Conservation (phyloP, 2,329 filamentous ascomycete species). For the Neofusicoccum ribis region DNA sequence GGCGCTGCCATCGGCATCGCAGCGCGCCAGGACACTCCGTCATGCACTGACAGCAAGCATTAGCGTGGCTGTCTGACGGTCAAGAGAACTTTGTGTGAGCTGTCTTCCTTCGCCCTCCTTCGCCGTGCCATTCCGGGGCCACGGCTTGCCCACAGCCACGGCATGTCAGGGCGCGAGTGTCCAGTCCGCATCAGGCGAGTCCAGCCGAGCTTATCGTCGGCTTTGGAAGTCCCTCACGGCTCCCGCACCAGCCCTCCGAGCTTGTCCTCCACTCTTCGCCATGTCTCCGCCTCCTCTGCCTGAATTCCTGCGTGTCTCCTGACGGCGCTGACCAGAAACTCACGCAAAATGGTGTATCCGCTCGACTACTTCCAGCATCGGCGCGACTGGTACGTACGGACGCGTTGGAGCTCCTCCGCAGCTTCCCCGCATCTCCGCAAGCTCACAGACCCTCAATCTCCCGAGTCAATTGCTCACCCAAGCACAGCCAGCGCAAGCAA, state of each 20-base stretch:
- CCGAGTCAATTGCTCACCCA: background rate
- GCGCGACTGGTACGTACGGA: slow-evolving; percentile 63
- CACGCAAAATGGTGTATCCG: slow-evolving; percentile 14
- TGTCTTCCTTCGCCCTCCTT: background rate
- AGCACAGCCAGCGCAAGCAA: slow-evolving; percentile 74
- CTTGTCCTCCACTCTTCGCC: background rate
- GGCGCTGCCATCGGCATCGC: background rate
- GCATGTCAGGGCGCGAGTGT: background rate
- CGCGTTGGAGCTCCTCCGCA: slow-evolving; percentile 16
- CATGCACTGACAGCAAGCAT: background rate
- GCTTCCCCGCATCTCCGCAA: slow-evolving; percentile 8
- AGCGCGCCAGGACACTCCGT: background rate
- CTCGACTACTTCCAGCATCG: slow-evolving; percentile 67
- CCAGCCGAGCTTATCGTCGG: slow-evolving; percentile 1
- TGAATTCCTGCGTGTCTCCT: background rate
- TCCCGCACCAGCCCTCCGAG: background rate
- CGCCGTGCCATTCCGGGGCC: background rate
- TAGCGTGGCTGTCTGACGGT: too few species aligned
- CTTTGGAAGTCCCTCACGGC: background rate
- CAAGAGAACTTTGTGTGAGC: background rate
- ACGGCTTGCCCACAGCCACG: background rate
- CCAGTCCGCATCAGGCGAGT: background rate
- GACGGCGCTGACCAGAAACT: background rate
- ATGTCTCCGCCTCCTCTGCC: background rate
- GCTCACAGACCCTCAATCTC: background rate